A percentile compares a stretch with the other conserved stretches of the same genome.
These are phyloP conservation scores for Candida tibetensis DNA, from an alignment of 805 yeast species.

Conservation along the genomic window DNA sequence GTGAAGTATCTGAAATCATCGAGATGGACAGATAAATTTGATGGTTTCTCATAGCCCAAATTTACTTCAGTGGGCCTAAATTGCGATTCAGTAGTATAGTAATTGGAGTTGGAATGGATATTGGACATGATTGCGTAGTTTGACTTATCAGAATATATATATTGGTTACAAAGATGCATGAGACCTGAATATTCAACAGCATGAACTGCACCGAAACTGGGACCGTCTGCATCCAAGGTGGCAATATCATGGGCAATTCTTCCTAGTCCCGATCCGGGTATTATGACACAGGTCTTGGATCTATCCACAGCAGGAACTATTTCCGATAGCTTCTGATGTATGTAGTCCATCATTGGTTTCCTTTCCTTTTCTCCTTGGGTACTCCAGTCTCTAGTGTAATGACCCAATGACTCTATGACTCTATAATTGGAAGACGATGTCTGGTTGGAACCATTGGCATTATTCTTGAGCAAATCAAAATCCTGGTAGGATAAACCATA, in stretches of 20 bases:
- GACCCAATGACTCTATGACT: conserved; percentile 71
- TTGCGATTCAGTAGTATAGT: conserved; percentile 48
- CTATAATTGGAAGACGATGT: conserved; percentile 29
- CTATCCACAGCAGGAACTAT: conserved; percentile 26
- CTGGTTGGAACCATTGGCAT: conserved; percentile 1
- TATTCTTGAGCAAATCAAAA: conserved; percentile 14
- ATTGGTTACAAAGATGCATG: conserved; percentile 70
- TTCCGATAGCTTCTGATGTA: conserved; percentile 40
- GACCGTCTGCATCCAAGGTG: conserved; percentile 25
- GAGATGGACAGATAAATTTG: conserved; percentile 45
- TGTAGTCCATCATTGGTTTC: conserved; percentile 51
- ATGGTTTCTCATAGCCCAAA: conserved; percentile 38
- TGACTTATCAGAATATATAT: conserved; percentile 38
- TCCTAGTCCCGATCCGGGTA: conserved; percentile 91
- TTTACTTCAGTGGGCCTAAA: conserved; percentile 37
- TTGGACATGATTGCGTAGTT: conserved; percentile 39
- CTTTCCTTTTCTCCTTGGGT: conserved; percentile 47
- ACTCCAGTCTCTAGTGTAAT: conserved; percentile 79
- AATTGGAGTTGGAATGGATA: conserved; percentile 69
- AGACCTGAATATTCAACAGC: conserved; percentile 74
- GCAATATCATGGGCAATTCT: conserved; percentile 67
- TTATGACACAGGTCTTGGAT: conserved; percentile 50
- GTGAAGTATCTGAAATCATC: conserved; percentile 65
- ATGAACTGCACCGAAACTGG: conserved; percentile 50
- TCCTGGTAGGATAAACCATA: conserved; percentile 46